A percentile compares a stretch with the other conserved stretches of the same genome.
phyloP scores from a whole-genome alignment of 441 rosid genomes.

The Populus tomentosa region DNA sequence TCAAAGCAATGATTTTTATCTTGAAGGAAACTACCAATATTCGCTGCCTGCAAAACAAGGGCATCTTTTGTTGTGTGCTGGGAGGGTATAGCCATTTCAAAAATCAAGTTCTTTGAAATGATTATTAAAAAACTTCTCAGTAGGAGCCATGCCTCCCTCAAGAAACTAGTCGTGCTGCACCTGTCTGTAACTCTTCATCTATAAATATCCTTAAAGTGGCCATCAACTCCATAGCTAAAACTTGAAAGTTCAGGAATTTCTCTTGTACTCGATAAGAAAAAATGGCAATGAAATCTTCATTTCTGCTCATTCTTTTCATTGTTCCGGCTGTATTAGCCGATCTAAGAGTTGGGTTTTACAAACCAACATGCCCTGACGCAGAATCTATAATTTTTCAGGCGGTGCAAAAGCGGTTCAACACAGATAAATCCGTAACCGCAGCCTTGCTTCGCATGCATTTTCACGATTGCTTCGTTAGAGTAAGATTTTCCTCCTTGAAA shows the following conservation, averaged over 20 bases:
- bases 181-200: no score
- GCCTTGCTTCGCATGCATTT: slow-evolving; percentile 85
- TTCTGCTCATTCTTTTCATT: slow-evolving; percentile 26
- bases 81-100: background rate
- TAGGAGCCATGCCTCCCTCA: background rate
- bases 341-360: slow-evolving; percentile 47
- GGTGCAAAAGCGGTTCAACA: slow-evolving; percentile 34
- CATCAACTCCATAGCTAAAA: background rate
- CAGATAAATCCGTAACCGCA: slow-evolving; percentile 44
- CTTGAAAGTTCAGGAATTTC: no score
- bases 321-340: slow-evolving; percentile 43
- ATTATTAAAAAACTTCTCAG: background rate
- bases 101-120: background rate
- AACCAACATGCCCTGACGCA: slow-evolving; percentile 49
- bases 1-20: no score
- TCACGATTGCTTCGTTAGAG: slow-evolving; percentile 72
- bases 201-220: no score
- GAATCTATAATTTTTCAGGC: slow-evolving; percentile 40
- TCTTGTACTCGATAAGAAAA: background rate
- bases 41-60: no score
- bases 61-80: slow-evolving; percentile 1
- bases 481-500: slow-evolving; percentile 16
- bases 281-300: slow-evolving; percentile 13
- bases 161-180: no score
- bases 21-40: no score